These are phyloP conservation scores for Bertia moriformis DNA, from an alignment of 2,329 filamentous ascomycete genomes.

Conservation along the genomic window DNA sequence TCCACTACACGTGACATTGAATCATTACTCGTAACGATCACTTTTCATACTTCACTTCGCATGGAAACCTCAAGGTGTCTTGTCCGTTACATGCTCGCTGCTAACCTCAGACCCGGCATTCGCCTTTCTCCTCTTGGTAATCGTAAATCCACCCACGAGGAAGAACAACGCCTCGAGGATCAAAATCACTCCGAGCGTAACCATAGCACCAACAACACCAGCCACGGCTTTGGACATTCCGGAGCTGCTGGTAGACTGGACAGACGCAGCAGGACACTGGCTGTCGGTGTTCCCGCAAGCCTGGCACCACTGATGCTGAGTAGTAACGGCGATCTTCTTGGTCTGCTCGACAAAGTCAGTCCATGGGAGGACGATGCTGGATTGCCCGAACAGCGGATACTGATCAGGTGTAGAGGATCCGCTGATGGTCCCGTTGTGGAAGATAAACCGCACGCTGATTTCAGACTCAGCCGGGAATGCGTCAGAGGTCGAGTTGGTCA, in stretches of 20 bases:
- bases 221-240: slow-evolving; percentile 58
- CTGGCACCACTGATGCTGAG: slow-evolving; percentile 55
- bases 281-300: slow-evolving; percentile 62
- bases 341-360: slow-evolving; percentile 49
- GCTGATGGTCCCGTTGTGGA: slow-evolving; percentile 39
- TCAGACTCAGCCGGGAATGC: slow-evolving; percentile 33
- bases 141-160: slow-evolving; percentile 24
- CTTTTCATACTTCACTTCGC: too few relatives aligned
- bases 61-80: too few relatives aligned
- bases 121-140: slow-evolving; percentile 22
- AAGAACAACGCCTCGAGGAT: slow-evolving; percentile 26
- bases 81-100: too few relatives aligned
- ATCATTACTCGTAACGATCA: too few relatives aligned
- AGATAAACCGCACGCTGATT: slow-evolving; percentile 44
- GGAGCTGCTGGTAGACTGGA: slow-evolving; percentile 10
- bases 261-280: slow-evolving; percentile 30
- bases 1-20: too few relatives aligned
- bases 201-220: slow-evolving; percentile 66
- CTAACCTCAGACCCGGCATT: background rate
- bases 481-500: slow-evolving; percentile 33
- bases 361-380: slow-evolving; percentile 46
- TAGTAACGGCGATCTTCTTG: slow-evolving; percentile 50
- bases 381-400: slow-evolving; percentile 46
- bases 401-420: slow-evolving; percentile 25
- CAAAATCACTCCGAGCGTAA: slow-evolving; percentile 36